These are phyloP conservation scores for Mixia osmundae DNA, from an alignment of 1,284 basidiomycete genomes.

Conservation along the genomic window DNA sequence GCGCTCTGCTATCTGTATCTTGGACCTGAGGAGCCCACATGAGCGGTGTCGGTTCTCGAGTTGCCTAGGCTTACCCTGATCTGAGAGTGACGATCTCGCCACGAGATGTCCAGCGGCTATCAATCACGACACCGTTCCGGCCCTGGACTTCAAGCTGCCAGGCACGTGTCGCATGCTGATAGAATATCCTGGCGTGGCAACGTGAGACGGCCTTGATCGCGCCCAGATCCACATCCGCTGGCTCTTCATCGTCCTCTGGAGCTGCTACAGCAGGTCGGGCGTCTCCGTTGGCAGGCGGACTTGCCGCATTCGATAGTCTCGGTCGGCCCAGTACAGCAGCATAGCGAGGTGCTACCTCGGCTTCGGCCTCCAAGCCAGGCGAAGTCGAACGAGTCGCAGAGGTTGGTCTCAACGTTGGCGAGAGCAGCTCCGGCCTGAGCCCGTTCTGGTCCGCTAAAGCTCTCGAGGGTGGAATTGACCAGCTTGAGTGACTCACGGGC, in stretches of 20 bases:
- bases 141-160: constrained; percentile 82
- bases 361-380: constrained; percentile 24
- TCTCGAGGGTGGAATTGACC: constrained; percentile 1
- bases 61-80: constrained; percentile 37
- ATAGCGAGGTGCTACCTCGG: constrained; percentile 26
- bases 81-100: constrained; percentile 58
- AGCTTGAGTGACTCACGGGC: not conserved
- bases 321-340: not conserved
- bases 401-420: constrained; percentile 17
- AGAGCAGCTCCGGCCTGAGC: constrained; percentile 2
- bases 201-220: constrained; percentile 90
- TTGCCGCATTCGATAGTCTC: not conserved
- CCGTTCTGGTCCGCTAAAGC: constrained; percentile 3
- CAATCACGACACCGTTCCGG: constrained; percentile 91
- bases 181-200: constrained; percentile 84
- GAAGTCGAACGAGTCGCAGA: constrained; percentile 23
- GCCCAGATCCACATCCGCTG: constrained; percentile 71
- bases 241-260: not conserved
- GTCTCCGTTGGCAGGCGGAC: not conserved
- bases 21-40: constrained; percentile 37
- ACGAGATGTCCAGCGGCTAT: constrained; percentile 77
- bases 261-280: not conserved
- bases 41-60: not conserved
- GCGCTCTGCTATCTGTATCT: constrained; percentile 93
- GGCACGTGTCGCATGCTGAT: constrained; percentile 35